Conservation (phyloP, 768 basidiomycete genomes). For the Suillus paluster region DNA sequence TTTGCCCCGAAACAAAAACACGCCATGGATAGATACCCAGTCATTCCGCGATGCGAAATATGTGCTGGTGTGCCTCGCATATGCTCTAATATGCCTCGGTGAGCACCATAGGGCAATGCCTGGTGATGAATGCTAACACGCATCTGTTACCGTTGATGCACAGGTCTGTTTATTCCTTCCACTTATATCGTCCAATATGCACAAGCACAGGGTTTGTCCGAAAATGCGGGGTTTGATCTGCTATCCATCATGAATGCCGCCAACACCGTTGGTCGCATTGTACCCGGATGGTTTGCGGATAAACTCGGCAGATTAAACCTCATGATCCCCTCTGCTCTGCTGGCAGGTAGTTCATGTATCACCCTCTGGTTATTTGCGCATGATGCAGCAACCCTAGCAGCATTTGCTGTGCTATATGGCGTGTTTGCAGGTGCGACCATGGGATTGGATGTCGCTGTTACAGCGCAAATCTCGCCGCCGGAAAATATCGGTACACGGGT, state of each 20-base stretch:
- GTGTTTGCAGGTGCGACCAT: neutral
- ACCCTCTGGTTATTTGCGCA: constrained; percentile 1
- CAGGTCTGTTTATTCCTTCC: constrained; percentile 5
- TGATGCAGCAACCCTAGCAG: neutral
- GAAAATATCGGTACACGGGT: constrained; percentile 9
- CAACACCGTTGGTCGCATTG: neutral
- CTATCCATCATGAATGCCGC: constrained; percentile 8
- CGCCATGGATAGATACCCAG: constrained; percentile 4
- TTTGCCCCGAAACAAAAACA: neutral
- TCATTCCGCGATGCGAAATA: constrained; percentile 4
- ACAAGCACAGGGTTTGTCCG: constrained; percentile 1
- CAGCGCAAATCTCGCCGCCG: constrained; percentile 5
- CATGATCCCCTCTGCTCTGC: constrained; percentile 3
- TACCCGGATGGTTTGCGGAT: constrained; percentile 4
- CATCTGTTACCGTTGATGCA: neutral
- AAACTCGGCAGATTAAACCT: constrained; percentile 2
- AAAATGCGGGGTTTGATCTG: constrained; percentile 1
- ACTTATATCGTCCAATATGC: constrained; percentile 8
- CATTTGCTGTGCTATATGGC: neutral
- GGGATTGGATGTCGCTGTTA: constrained; percentile 4
- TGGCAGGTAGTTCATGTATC: neutral
- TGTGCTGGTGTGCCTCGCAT: neutral
- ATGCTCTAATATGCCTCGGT: constrained; percentile 8
- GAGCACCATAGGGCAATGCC: neutral
- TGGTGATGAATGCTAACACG: neutral